Evolutionary conservation across 805 yeast species (phyloP).

Genomic region (Teunomyces stri): DNA sequence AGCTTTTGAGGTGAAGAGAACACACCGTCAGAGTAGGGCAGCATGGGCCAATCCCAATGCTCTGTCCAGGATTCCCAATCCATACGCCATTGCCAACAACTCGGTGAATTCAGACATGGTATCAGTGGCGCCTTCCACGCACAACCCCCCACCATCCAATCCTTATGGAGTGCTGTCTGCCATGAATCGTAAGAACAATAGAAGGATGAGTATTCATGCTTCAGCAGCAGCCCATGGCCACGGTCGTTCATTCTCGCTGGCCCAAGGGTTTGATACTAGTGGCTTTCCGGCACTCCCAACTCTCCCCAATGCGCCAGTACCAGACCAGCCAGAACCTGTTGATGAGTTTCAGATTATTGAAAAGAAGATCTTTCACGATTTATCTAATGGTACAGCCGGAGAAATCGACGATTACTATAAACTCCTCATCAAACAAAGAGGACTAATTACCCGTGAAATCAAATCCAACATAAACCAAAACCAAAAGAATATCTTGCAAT

Average conservation of each 20-base stretch:
- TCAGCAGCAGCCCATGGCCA: constrained; percentile 36
- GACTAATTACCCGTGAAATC: constrained; percentile 53
- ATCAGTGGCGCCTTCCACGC: not conserved
- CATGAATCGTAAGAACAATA: constrained; percentile 17
- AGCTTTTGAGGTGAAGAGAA: constrained; percentile 25
- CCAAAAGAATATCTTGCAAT: constrained; percentile 56
- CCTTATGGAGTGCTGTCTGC: constrained; percentile 10
- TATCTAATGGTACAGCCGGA: constrained; percentile 65
- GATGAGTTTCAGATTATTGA: constrained; percentile 9
- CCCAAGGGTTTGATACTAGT: constrained; percentile 18
- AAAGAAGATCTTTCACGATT: constrained; percentile 28
- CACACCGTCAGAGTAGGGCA: constrained; percentile 41
- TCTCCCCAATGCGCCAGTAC: constrained; percentile 8
- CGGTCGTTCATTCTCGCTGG: constrained; percentile 22
- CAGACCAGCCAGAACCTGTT: constrained; percentile 5
- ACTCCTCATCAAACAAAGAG: constrained; percentile 47
- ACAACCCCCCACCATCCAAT: constrained; percentile 13
- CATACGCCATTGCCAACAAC: constrained; percentile 25
- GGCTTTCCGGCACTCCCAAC: constrained; percentile 34
- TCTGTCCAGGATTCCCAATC: constrained; percentile 16
- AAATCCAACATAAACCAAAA: constrained; percentile 60
- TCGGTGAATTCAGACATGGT: constrained; percentile 2
- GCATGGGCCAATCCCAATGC: constrained; percentile 34
- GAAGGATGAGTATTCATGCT: constrained; percentile 38
- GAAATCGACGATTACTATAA: constrained; percentile 71